phyloP scores from a whole-genome alignment of 305 asterid species.

The Euphrasia arctica region DNA sequence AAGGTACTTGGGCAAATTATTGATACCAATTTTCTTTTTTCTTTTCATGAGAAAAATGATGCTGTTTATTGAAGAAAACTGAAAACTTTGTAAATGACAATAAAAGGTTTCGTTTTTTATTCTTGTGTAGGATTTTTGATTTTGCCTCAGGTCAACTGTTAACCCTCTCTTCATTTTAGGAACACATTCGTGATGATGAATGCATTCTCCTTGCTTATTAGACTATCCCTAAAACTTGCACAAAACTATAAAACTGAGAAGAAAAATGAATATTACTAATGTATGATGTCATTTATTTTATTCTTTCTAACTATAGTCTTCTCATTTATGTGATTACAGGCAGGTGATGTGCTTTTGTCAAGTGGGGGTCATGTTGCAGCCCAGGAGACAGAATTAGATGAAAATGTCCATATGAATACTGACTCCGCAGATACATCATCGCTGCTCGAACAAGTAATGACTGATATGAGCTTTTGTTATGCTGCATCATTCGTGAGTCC shows the following conservation, averaged over 20 bases:
- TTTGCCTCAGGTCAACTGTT: neutral
- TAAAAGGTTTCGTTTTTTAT: constrained; percentile 8
- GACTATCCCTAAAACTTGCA: constrained; percentile 11
- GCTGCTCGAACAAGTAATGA: constrained; percentile 75
- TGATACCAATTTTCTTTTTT: constrained; percentile 16
- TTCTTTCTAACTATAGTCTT: neutral
- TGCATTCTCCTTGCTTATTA: constrained; percentile 7
- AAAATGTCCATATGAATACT: constrained; percentile 49
- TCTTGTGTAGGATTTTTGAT: neutral
- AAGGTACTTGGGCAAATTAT: constrained; percentile 53
- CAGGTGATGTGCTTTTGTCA: constrained; percentile 81
- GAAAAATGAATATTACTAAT: neutral
- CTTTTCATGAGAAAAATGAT: neutral
- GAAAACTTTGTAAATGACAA: neutral
- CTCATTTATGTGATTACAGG: constrained; percentile 40
- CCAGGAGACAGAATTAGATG: constrained; percentile 81
- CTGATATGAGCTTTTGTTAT: constrained; percentile 22
- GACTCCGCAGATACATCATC: constrained; percentile 59
- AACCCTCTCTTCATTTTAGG: constrained; percentile 9
- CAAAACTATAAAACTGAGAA: constrained; percentile 7
- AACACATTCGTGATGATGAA: constrained; percentile 2
- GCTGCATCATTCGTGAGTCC: constrained; percentile 20
- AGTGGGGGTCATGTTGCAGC: constrained; percentile 54
- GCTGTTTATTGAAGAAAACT: neutral
- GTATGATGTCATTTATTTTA: neutral